Base-by-base conservation (phyloP, 2,329 filamentous ascomycete species). In the Alternaria infectoria region DNA sequence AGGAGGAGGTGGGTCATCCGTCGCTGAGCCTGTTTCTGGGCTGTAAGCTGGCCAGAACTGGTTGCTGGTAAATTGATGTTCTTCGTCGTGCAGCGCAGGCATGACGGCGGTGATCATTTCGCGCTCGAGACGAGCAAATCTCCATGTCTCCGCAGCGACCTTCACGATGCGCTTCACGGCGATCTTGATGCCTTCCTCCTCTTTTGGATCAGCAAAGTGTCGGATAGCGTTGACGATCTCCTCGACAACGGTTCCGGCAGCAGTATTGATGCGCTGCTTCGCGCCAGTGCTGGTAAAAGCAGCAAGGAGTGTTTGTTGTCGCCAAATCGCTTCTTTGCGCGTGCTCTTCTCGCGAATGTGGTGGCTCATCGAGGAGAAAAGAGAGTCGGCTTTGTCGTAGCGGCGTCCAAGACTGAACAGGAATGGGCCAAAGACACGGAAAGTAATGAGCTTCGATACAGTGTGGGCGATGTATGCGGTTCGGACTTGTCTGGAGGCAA, bases 91-190 rank as follows among this genome's bases (percentile, higher is more conserved):
- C 5, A 78, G 54, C 23, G 76, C 69, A 43, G 84, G 84, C 78
- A 87, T 84, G 2, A 77, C 81, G 4, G 86, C 86, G 11, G 82
- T 78, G 52, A 88, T 85, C 67, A 86, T 81, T 69, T 87, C 85
- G 17, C 85, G 81, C 71, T 88, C 86, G 30, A 88, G 82, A 10
- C 86, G 83, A 6, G 86, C 86, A 69, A 86, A 85, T 19, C 86
- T 80, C 86, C 86, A 88, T 8, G 86, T 87, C 73, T 88, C 85
- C 2, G 86, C 85, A 3, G 86, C 86, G 19, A 86, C 79, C 69
- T 88, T 88, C 52, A 88, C 86, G 47, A 88, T 86, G 60, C 83
- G 81, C 43, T 85, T 82, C 6, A 88, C 83, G 4, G 82, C 83
- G 13, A 81, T 81, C 49, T 83, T 79, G 50, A 88, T 81, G n/a